Evolutionary conservation across 2,329 filamentous ascomycete species (phyloP).

Genomic region (Xylariaceae sp.): DNA sequence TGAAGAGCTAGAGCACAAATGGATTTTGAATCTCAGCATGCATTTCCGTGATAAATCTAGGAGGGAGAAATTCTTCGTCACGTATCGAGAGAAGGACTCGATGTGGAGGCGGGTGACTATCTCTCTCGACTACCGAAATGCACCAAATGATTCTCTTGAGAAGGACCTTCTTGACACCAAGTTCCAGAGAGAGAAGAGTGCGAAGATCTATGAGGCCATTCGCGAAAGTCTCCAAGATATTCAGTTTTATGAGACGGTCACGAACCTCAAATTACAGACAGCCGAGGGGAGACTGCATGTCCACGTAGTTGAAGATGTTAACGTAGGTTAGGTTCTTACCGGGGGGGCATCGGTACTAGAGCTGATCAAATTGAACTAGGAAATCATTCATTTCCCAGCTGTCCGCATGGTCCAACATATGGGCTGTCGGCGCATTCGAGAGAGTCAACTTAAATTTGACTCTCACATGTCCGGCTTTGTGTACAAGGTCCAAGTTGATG

Average conservation of each 20-base stretch:
- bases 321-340: conserved; percentile 55
- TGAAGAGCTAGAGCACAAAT: conserved; percentile 83
- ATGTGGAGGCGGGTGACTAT: conserved; percentile 89
- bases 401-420: conserved; percentile 78
- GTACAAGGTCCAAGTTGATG: conserved; percentile 82
- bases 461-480: conserved; percentile 97
- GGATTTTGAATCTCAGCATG: conserved; percentile 99
- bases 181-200: conserved; percentile 90
- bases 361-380: conserved; percentile 49
- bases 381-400: conserved; percentile 87
- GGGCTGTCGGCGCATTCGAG: conserved; percentile 67
- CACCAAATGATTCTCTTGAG: conserved; percentile 82
- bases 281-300: conserved; percentile 88
- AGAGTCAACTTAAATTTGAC: conserved; percentile 82
- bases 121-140: conserved; percentile 88
- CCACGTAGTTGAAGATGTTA: conserved; percentile 95
- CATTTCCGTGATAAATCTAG: conserved; percentile 93
- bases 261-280: conserved; percentile 92
- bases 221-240: conserved; percentile 92
- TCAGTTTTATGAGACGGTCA: conserved; percentile 94
- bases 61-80: conserved; percentile 97
- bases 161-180: conserved; percentile 77
- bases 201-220: conserved; percentile 92
- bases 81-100: conserved; percentile 81
- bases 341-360: conserved; percentile 13